Percentiles rank a stretch among this genome's conserved stretches.
Conservation (phyloP, 192 early-diverging fungal species). For the Coemansia sp. region DNA sequence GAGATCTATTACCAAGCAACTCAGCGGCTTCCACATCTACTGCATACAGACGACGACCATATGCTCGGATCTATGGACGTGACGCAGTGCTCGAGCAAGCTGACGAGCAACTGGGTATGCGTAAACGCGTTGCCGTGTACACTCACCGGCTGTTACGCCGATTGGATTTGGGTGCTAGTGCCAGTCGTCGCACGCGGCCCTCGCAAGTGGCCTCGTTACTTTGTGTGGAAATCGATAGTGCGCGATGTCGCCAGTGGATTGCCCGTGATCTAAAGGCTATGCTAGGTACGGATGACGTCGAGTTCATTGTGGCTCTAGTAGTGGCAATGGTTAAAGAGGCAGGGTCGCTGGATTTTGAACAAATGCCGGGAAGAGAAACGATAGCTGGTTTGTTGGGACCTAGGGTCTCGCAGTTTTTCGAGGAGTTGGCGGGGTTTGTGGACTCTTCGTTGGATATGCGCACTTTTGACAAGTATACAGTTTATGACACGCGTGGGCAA, state of each 20-base stretch:
- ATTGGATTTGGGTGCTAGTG: not conserved
- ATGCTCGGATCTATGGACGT: slow-evolving; percentile 18
- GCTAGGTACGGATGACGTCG: slow-evolving; percentile 17
- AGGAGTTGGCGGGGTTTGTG: slow-evolving; percentile 32
- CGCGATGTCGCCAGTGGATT: slow-evolving; percentile 36
- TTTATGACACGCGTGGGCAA: slow-evolving; percentile 19
- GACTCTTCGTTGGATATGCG: slow-evolving; percentile 36
- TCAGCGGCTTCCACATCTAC: not conserved
- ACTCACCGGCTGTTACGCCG: slow-evolving; percentile 19
- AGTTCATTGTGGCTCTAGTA: slow-evolving; percentile 26
- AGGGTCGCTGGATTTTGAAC: not conserved
- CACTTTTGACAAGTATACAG: slow-evolving; percentile 36
- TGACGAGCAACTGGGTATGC: slow-evolving; percentile 20
- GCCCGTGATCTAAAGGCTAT: slow-evolving; percentile 30
- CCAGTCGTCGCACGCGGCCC: not conserved
- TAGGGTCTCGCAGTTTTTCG: slow-evolving; percentile 20
- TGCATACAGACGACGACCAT: not conserved
- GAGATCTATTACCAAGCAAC: not conserved
- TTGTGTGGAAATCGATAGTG: slow-evolving; percentile 2
- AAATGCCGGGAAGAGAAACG: not conserved
- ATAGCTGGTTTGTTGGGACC: slow-evolving; percentile 12
- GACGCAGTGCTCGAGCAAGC: slow-evolving; percentile 3
- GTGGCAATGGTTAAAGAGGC: slow-evolving; percentile 12
- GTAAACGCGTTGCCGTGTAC: slow-evolving; percentile 43
- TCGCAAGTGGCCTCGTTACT: slow-evolving; percentile 11